Evolutionary conservation across 345 rosid species (phyloP).

Genomic region (Murraya koenigii): DNA sequence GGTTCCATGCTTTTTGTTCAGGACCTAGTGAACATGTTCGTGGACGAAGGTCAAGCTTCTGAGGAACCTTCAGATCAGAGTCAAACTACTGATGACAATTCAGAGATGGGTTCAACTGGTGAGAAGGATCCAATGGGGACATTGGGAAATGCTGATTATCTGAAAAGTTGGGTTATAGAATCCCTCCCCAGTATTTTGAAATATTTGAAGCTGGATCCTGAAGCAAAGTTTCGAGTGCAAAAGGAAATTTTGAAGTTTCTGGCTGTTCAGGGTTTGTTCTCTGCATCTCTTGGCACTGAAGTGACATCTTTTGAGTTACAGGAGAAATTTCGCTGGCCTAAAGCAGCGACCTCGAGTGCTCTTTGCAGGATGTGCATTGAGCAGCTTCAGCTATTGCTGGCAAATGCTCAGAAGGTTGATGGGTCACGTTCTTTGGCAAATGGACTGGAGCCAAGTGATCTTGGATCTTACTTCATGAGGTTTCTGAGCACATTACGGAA

Average conservation of each 20-base stretch:
- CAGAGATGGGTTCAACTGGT: conserved; percentile 77
- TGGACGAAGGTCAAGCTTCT: conserved; percentile 70
- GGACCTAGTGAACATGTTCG: conserved; percentile 70
- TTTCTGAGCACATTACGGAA: conserved; percentile 79
- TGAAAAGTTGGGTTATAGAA: conserved; percentile 89
- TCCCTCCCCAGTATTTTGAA: conserved; percentile 77
- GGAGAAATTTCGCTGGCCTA: conserved; percentile 98
- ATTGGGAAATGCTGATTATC: conserved; percentile 57
- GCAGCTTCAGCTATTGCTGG: conserved; percentile 79
- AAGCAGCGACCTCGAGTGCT: conserved; percentile 62
- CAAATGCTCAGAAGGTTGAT: conserved; percentile 73
- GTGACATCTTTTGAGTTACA: conserved; percentile 94
- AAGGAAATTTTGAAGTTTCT: conserved; percentile 87
- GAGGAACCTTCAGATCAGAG: conserved; percentile 98
- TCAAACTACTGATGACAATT: conserved; percentile 98
- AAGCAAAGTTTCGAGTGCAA: conserved; percentile 68
- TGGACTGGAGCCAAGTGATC: conserved; percentile 62
- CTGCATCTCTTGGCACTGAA: conserved; percentile 92
- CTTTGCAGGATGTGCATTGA: conserved; percentile 86
- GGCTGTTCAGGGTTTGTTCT: conserved; percentile 89
- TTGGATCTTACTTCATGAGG: conserved; percentile 75
- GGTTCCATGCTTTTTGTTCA: conserved; percentile 83
- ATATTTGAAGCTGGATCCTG: conserved; percentile 64
- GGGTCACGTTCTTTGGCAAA: conserved; percentile 34
- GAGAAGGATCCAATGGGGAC: conserved; percentile 65